Evolutionary conservation across 768 basidiomycete species (phyloP).

Genomic region (Podaxis mareebaensis): DNA sequence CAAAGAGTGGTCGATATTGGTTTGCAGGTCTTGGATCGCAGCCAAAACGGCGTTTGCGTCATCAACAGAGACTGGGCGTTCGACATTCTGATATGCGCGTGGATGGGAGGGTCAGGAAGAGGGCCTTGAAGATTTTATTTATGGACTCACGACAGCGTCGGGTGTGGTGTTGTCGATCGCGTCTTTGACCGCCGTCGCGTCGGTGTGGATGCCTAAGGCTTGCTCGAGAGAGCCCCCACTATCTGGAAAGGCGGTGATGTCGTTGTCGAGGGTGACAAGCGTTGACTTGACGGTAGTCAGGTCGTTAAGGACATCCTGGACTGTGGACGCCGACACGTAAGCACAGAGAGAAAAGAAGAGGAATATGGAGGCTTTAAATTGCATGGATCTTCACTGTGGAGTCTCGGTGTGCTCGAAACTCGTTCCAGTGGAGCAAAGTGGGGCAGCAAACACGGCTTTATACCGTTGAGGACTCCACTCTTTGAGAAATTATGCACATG

Average conservation of each 20-base stretch:
- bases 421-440: too few relatives aligned
- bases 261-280: background rate
- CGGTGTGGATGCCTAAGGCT: background rate
- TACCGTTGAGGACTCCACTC: too few relatives aligned
- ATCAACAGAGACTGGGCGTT: constrained; percentile 4
- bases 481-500: too few relatives aligned
- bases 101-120: too few relatives aligned
- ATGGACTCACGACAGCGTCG: background rate
- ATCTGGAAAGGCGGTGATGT: background rate
- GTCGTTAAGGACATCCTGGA: constrained; percentile 3
- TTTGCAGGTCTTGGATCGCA: constrained; percentile 4
- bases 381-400: background rate
- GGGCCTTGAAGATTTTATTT: too few relatives aligned
- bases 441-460: too few relatives aligned
- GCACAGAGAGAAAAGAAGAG: background rate
- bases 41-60: background rate
- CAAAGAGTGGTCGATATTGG: background rate
- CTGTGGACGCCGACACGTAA: background rate
- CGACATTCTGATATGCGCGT: background rate
- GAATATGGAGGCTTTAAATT: background rate
- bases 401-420: too few relatives aligned
- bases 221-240: background rate
- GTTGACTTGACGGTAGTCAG: background rate
- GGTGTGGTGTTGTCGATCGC: constrained; percentile 1
- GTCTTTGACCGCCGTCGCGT: background rate